Evolutionary conservation across 257 asterid species (phyloP), one percentile per base, ranked within the genome.

Genomic region (Plantago elongata): DNA sequence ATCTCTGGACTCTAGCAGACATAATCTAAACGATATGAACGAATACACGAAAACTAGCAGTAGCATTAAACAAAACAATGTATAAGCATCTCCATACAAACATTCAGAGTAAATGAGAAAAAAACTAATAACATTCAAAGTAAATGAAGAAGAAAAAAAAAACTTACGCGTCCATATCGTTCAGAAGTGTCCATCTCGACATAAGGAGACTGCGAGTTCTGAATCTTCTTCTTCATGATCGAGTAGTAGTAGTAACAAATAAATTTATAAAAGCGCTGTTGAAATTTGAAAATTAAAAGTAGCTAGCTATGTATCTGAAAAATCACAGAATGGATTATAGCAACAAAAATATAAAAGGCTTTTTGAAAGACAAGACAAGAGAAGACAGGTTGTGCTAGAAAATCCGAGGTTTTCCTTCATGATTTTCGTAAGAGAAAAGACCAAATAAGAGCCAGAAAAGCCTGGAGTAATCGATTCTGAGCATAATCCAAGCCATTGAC

Each of bases 401-500:
- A 59, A 85, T 86, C 81, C 86, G 95, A 77, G 89, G 95, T 69
- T 81, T 82, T 74, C 96, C 95, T 75, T 84, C 85, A 70, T 83
- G 93, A 69, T 89, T 86, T 70, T 86, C 95, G 58, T 82, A 86
- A 5, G 95, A 82, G 64, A 84, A 88, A 57, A 89, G 76, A 27
- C 96, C 83, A 56, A 86, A 82, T 18, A 84, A 65, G 7, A 86
- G 71, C 94, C 96, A 83, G 78, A 82, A 89, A 5, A 86, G 81
- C 74, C 90, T 83, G 0, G 95, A 86, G 79, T 82, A 89, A 66
- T 86, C 90, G 45, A 89, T 86, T 63, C 95, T 72, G 9, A 81
- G 82, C 93, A 86, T 77, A 60, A 88, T 86, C 93, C 95, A 86
- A 70, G 72, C 73, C 88, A 85, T 86, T 58, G 73, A 85, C 49